Percentiles rank a stretch among this genome's conserved stretches.
phyloP scores from a whole-genome alignment of 2,329 filamentous ascomycete genomes.

The Chrysoporthe cubensis region DNA sequence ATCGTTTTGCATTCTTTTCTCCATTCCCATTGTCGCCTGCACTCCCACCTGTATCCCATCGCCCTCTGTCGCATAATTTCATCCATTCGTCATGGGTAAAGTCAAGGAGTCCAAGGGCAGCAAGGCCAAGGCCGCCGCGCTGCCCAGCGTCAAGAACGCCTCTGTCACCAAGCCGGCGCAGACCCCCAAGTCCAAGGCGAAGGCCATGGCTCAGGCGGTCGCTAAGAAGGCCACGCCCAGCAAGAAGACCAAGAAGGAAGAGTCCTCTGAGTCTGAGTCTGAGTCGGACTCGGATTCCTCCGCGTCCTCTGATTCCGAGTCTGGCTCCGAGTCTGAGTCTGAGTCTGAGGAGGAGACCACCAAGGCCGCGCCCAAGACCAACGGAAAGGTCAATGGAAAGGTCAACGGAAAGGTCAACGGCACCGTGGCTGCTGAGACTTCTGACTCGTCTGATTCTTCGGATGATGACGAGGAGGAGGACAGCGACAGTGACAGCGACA shows the following conservation, averaged over 20 bases:
- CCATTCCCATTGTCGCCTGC: slow-evolving; percentile 17
- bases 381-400: slow-evolving; percentile 35
- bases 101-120: slow-evolving; percentile 9
- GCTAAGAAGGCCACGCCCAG: slow-evolving; percentile 54
- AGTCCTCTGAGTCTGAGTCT: slow-evolving; percentile 40
- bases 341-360: slow-evolving; percentile 42
- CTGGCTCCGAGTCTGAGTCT: slow-evolving; percentile 40
- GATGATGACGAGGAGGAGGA: slow-evolving; percentile 36
- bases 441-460: slow-evolving; percentile 42
- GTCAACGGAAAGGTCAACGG: slow-evolving; percentile 40
- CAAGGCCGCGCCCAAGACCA: slow-evolving; percentile 36
- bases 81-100: slow-evolving; percentile 61
- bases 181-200: slow-evolving; percentile 68
- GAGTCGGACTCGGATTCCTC: slow-evolving; percentile 40
- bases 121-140: slow-evolving; percentile 58
- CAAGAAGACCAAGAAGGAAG: slow-evolving; percentile 52
- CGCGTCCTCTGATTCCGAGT: slow-evolving; percentile 42
- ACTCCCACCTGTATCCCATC: slow-evolving; percentile 15
- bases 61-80: too few relatives aligned
- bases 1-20: slow-evolving; percentile 5
- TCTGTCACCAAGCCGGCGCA: slow-evolving; percentile 70
- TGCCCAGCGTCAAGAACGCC: slow-evolving; percentile 60
- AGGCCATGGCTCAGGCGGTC: slow-evolving; percentile 66
- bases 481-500: slow-evolving; percentile 31
- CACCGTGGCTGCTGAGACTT: slow-evolving; percentile 30